phyloP scores from a whole-genome alignment of 345 rosid species.

The Eucalyptus melliodora region DNA sequence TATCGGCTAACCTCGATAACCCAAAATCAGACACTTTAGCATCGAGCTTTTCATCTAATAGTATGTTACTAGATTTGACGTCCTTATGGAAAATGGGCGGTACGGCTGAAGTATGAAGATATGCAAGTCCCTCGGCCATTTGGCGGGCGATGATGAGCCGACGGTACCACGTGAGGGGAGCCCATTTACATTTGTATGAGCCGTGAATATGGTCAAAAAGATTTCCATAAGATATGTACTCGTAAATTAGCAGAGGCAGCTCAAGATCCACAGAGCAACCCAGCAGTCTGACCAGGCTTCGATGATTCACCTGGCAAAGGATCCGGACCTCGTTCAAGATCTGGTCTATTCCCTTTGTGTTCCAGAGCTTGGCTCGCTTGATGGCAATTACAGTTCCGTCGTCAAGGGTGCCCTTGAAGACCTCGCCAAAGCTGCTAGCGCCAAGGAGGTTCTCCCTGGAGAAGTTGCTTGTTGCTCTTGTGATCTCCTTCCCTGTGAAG shows the following conservation, averaged over 20 bases:
- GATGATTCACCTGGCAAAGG: conserved; percentile 53
- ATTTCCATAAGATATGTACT: conserved; percentile 35
- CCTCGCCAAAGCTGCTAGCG: conserved; percentile 48
- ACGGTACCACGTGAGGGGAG: conserved; percentile 16
- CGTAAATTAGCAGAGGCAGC: conserved; percentile 40
- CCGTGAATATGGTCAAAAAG: conserved; percentile 32
- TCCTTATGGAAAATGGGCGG: conserved; percentile 55
- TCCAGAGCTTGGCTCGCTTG: conserved; percentile 43
- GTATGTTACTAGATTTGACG: conserved; percentile 42
- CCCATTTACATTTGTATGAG: not conserved
- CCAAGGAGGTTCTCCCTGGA: conserved; percentile 30
- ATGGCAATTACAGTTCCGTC: conserved; percentile 34
- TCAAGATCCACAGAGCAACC: conserved; percentile 44
- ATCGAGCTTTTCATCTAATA: conserved; percentile 28
- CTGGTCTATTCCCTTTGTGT: conserved; percentile 35
- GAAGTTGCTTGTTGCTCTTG: conserved; percentile 35
- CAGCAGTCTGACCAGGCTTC: conserved; percentile 24
- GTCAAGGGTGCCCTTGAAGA: conserved; percentile 32
- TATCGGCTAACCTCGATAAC: conserved; percentile 30
- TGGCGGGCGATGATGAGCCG: conserved; percentile 39
- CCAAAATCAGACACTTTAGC: conserved; percentile 57
- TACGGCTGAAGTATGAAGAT: conserved; percentile 38
- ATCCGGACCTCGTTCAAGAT: conserved; percentile 52
- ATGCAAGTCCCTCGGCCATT: conserved; percentile 40
- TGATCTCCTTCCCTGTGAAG: conserved; percentile 43